These are phyloP conservation scores for Rhodotorula glutinis DNA, from an alignment of 1,284 basidiomycete species.

Conservation along the genomic window DNA sequence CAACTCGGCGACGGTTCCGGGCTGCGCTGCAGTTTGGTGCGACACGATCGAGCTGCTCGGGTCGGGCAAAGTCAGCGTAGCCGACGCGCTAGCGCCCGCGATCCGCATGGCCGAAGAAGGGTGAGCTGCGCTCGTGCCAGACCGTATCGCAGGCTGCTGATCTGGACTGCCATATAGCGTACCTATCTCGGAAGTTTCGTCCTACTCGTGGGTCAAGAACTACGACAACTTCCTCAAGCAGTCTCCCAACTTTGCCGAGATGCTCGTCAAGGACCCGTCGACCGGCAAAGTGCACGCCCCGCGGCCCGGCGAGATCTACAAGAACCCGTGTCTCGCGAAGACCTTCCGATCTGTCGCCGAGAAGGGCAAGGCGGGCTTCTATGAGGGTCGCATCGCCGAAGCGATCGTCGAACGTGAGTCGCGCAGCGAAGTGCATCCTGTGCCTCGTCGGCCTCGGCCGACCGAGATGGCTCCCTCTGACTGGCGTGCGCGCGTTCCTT, in stretches of 20 bases:
- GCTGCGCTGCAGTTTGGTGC: conserved; percentile 87
- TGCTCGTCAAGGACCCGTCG: conserved; percentile 60
- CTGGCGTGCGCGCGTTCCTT: neutral
- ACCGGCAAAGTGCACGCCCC: conserved; percentile 64
- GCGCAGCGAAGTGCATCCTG: too few species aligned
- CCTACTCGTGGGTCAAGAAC: conserved; percentile 30
- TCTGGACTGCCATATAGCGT: conserved; percentile 3
- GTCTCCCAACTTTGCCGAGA: conserved; percentile 55
- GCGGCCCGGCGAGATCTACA: conserved; percentile 47
- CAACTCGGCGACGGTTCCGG: conserved; percentile 77
- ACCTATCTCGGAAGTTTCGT: conserved; percentile 34
- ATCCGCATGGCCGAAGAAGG: conserved; percentile 47
- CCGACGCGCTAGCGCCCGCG: conserved; percentile 76
- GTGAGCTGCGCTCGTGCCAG: conserved; percentile 7
- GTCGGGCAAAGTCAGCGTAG: conserved; percentile 70
- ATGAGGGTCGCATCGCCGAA: conserved; percentile 81
- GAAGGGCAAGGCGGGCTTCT: conserved; percentile 85
- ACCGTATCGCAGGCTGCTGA: conserved; percentile 55
- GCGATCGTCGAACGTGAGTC: conserved; percentile 72
- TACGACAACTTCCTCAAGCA: conserved; percentile 25
- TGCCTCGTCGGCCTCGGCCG: too few species aligned
- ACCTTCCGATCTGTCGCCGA: conserved; percentile 77
- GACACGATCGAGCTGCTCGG: conserved; percentile 82
- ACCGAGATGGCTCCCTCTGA: too few species aligned
- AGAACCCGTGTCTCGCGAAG: conserved; percentile 66